Conservation (phyloP, 139 green algal species). For the Coccomyxa sp. region DNA sequence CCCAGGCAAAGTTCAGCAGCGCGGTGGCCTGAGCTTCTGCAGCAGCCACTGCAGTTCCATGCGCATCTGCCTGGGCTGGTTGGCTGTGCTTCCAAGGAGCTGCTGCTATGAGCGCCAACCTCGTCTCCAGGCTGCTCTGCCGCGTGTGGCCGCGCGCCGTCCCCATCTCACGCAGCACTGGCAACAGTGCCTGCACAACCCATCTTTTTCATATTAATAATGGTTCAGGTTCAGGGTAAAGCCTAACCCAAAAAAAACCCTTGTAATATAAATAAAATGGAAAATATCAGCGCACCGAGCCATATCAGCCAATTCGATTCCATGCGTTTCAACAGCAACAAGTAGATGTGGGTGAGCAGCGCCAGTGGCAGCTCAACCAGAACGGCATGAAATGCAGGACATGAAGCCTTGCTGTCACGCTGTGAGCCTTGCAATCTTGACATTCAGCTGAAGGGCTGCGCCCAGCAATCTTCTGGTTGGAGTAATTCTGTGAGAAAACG, state of each 20-base stretch:
- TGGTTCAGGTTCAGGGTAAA: background rate
- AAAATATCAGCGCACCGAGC: too few relatives aligned
- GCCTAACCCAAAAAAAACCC: too few relatives aligned
- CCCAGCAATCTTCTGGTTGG: too few relatives aligned
- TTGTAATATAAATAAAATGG: too few relatives aligned
- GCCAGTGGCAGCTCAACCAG: too few relatives aligned
- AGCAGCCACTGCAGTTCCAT: background rate
- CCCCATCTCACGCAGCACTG: conserved; percentile 19
- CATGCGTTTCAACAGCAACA: too few relatives aligned
- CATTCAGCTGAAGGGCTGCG: too few relatives aligned
- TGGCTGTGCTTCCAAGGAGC: conserved; percentile 9
- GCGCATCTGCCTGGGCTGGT: background rate
- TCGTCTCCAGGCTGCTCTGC: conserved; percentile 7
- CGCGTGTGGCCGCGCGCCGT: conserved; percentile 1
- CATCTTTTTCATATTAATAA: background rate
- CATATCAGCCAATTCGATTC: background rate
- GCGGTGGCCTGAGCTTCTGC: background rate
- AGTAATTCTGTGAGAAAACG: too few relatives aligned
- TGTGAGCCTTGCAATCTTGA: too few relatives aligned
- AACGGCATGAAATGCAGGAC: too few relatives aligned
- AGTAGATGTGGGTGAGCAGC: too few relatives aligned
- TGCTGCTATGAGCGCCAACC: conserved; percentile 15
- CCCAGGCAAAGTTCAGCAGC: conserved; percentile 20
- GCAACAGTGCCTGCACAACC: conserved; percentile 12
- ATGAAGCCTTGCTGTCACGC: too few relatives aligned